Evolutionary conservation across 805 yeast species (phyloP), one percentile per base, ranked within the genome.

Genomic region (Blastobotrys robertii): DNA sequence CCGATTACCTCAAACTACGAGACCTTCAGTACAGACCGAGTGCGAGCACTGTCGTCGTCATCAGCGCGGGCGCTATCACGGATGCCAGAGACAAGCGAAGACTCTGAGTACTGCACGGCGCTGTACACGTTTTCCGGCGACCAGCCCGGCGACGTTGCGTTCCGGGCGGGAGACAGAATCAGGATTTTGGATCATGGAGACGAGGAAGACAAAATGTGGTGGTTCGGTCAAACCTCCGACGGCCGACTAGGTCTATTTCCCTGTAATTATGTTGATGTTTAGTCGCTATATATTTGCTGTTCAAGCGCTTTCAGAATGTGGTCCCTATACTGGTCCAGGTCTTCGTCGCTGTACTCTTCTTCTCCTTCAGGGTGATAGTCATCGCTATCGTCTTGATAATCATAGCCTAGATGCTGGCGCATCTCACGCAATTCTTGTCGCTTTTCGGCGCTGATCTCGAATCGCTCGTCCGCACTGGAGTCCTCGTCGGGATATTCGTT

Each of bases 401-500:
- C 70, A 39, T 62, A 68, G 39, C 19, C 34, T 11, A 30, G 19
- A 38, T 38, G n/a, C 16, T 9, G 42, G 37, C 30, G 30, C 16
- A 28, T 29, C 28, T 30, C 39, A n/a, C 30, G 38, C 38, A 15
- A 31, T n/a, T n/a, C 40, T 42, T 35, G 13, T 35, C 38, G 15
- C 5, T 14, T 14, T n/a, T 41, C 34, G 19, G 43, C 53, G 14
- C 63, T 8, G 66, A 66, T 36, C 62, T 58, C 3, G 64, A 49
- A 15, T 65, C 78, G 8, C 11, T 25, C 19, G n/a, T 22, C 12
- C 6, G 37, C 8, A 77, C 86, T 49, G 25, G 25, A 19, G 25
- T 86, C 96, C 56, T 88, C 96, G 37, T 86, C 95, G 0, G 97
- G 97, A 56, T 90, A 90, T 56, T 90, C 97, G 61, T 92, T 90